Base-by-base conservation (phyloP, 2,329 filamentous ascomycete species). In the Diaporthe citri region DNA sequence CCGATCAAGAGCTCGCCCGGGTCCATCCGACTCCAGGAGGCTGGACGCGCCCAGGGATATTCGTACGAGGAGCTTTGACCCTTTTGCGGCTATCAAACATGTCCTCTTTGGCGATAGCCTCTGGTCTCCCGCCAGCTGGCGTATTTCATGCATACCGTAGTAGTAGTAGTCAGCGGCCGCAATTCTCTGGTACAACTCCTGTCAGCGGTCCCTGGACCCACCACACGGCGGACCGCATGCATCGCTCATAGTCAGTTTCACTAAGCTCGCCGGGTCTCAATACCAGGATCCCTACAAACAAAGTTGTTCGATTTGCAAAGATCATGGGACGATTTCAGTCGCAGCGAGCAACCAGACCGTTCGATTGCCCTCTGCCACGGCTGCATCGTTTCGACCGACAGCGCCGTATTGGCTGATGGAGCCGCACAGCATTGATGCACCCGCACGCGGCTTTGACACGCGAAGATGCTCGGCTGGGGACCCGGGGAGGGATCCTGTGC, bases 161-260 rank as follows among this genome's bases (percentile, higher is more conserved):
- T 17, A 1, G 4, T 17, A 4, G 12, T 43, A 25, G 46, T 22
- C 12, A 13, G n/a, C 64, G 7, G 34, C n/a, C 46, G 9, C n/a
- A 9, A 28, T 41, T 55, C 34, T 69, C 48, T 52, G 48, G 64
- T 69, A 41, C 64, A 55, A 41, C 64, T 69, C 46, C 64, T 69
- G 48, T 69, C 64, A 69, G 64, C 64, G 64, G 64, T 69, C 64
- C 64, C 64, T 67, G 64, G 64, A 67, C 46, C 64, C 64, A 52
- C 64, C 31, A 34, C 43, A 51, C 9, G 20, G 64, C 46, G 64
- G 64, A 5, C 48, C 64, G 64, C 64, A 41, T 41, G 64, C 46
- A 41, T 69, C 64, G 64, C n/a, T 5, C 31, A 67, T 39, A 39
- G 64, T 67, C 64, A 52, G 64, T 67, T 67, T 67, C 64, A 67